phyloP scores from a whole-genome alignment of 805 yeast genomes.

The Saccharomycopsis guyanensis region DNA sequence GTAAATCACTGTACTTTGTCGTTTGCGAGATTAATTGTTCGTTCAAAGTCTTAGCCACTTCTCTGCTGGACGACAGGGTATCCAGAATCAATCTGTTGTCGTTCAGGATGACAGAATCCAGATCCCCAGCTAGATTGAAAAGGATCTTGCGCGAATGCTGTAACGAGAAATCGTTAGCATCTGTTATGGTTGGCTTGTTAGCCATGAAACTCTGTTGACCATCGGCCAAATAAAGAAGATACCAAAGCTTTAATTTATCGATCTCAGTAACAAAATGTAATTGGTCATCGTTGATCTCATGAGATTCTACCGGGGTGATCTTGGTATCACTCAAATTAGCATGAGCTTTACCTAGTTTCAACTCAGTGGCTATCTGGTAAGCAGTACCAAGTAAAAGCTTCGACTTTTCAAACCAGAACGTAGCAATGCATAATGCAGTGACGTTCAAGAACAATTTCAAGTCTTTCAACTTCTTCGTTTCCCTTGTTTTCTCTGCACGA shows the following conservation, averaged over 20 bases:
- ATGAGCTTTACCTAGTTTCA: constrained; percentile 23
- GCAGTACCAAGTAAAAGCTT: constrained; percentile 64
- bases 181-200: constrained; percentile 50
- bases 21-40: constrained; percentile 22
- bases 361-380: constrained; percentile 52
- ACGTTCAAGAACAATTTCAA: constrained; percentile 50
- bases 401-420: constrained; percentile 60
- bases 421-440: constrained; percentile 56
- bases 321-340: background rate
- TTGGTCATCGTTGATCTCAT: background rate
- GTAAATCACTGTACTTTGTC: constrained; percentile 37
- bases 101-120: constrained; percentile 5
- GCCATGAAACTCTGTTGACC: constrained; percentile 61
- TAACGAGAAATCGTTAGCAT: constrained; percentile 18
- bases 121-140: constrained; percentile 23
- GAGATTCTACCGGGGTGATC: background rate
- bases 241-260: constrained; percentile 56
- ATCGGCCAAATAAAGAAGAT: constrained; percentile 54
- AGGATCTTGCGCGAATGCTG: constrained; percentile 33
- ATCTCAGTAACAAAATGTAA: constrained; percentile 25
- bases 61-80: constrained; percentile 3
- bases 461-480: constrained; percentile 33
- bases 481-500: constrained; percentile 25
- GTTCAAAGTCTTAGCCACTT: constrained; percentile 21
- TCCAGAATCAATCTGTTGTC: constrained; percentile 4